A percentile compares a stretch with the other conserved stretches of the same genome.
These are phyloP conservation scores for Coemansia sp. DNA, from an alignment of 192 early-diverging fungal species.

Conservation along the genomic window DNA sequence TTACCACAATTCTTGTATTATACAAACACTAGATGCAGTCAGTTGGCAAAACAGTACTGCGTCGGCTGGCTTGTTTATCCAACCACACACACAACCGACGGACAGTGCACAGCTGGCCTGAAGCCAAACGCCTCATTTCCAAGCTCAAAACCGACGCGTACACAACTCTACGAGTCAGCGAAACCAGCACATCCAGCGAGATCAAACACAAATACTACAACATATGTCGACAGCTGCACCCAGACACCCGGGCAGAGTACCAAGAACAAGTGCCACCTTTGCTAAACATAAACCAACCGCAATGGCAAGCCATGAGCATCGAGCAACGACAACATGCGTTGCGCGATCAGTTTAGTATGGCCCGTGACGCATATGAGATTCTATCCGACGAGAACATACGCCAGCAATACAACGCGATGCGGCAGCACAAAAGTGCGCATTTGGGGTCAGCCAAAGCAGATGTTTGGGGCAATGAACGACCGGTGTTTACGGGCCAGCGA, in stretches of 20 bases:
- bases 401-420: constrained; percentile 11
- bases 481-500: constrained; percentile 4
- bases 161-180: constrained; percentile 21
- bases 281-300: constrained; percentile 1
- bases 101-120: constrained; percentile 7
- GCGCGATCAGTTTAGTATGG: constrained; percentile 26
- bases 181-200: constrained; percentile 15
- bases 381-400: constrained; percentile 22
- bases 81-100: background rate
- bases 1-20: background rate
- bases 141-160: constrained; percentile 27
- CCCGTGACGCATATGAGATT: constrained; percentile 31
- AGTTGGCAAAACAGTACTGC: background rate
- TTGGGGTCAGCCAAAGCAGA: background rate
- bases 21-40: background rate
- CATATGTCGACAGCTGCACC: constrained; percentile 44
- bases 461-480: constrained; percentile 34
- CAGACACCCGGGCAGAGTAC: constrained; percentile 16
- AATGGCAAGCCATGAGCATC: constrained; percentile 17
- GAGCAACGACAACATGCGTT: constrained; percentile 9
- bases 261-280: constrained; percentile 1
- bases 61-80: background rate
- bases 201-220: constrained; percentile 40
- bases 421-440: background rate
- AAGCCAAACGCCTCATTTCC: constrained; percentile 13